Conservation (phyloP, 495 filamentous ascomycete genomes). For the Thermothielavioides terrestris region DNA sequence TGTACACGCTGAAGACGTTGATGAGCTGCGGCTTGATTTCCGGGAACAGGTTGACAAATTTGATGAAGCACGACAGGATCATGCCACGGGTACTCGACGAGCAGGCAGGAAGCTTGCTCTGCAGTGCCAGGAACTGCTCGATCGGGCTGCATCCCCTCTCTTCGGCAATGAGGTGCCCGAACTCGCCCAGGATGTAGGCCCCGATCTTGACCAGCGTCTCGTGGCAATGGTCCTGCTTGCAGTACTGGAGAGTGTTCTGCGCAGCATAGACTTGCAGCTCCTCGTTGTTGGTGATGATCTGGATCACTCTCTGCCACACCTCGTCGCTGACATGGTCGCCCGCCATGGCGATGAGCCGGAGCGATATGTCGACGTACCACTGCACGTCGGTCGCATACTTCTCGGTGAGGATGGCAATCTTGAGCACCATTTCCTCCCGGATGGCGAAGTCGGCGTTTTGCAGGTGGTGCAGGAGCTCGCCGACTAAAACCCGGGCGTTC, state of each 20-base stretch:
- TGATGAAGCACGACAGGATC: slow-evolving; percentile 89
- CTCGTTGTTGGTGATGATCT: slow-evolving; percentile 99
- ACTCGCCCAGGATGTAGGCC: slow-evolving; percentile 90
- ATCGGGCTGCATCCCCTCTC: slow-evolving; percentile 89
- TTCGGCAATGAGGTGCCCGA: slow-evolving; percentile 97
- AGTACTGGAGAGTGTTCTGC: slow-evolving; percentile 78
- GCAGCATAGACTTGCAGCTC: slow-evolving; percentile 95
- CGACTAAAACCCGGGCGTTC: slow-evolving; percentile 86
- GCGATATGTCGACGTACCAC: slow-evolving; percentile 98
- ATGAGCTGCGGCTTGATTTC: slow-evolving; percentile 96
- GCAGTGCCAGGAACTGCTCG: slow-evolving; percentile 91
- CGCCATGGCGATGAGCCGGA: slow-evolving; percentile 90
- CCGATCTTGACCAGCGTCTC: slow-evolving; percentile 97
- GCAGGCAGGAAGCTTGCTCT: slow-evolving; percentile 80
- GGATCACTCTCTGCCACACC: slow-evolving; percentile 98
- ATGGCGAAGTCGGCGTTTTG: slow-evolving; percentile 97
- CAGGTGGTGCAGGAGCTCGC: slow-evolving; percentile 87
- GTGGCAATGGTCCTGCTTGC: slow-evolving; percentile 87
- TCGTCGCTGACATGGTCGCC: slow-evolving; percentile 99
- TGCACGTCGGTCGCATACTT: slow-evolving; percentile 97
- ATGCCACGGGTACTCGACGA: slow-evolving; percentile 87
- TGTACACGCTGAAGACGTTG: slow-evolving; percentile 83
- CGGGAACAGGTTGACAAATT: slow-evolving; percentile 97
- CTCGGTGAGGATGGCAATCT: slow-evolving; percentile 96
- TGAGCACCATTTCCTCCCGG: slow-evolving; percentile 97